Percentiles rank a stretch among this genome's conserved stretches.
These are phyloP conservation scores for Eucalyptus globulus DNA, from an alignment of 345 rosid species.

Conservation along the genomic window DNA sequence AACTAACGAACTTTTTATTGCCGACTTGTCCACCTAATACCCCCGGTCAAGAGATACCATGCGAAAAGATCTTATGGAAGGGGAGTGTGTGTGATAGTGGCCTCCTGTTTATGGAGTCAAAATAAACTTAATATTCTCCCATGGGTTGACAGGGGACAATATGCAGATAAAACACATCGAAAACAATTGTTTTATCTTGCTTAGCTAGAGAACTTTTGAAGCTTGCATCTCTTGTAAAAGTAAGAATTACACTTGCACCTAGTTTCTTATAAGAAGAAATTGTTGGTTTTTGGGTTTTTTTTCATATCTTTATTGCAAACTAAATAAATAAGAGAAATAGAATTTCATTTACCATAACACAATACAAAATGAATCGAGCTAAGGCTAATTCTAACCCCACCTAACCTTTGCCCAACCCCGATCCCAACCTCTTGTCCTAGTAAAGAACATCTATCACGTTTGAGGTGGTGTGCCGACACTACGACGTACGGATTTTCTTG, in stretches of 20 bases:
- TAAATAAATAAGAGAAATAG: neutral
- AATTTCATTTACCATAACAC: neutral
- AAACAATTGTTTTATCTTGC: too few species aligned
- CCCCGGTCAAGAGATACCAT: too few species aligned
- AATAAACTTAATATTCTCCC: too few species aligned
- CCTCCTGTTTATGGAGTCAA: too few species aligned
- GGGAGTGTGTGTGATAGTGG: too few species aligned
- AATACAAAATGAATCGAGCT: accelerated
- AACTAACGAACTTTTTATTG: too few species aligned
- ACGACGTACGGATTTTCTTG: accelerated
- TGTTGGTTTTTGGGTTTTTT: neutral
- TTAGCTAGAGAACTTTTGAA: neutral
- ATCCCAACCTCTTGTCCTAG: neutral
- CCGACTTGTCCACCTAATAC: too few species aligned
- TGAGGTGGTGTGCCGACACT: accelerated
- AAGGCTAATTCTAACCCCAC: neutral
- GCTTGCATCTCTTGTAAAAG: neutral
- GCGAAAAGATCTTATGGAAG: too few species aligned
- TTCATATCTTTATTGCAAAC: neutral
- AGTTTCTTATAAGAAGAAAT: neutral
- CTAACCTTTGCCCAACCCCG: accelerated
- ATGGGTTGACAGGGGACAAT: too few species aligned
- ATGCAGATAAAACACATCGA: too few species aligned
- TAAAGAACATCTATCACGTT: accelerated
- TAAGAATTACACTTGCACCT: neutral